Evolutionary conservation across 2,329 filamentous ascomycete species (phyloP).

Genomic region (Xenoacremonium recifei): DNA sequence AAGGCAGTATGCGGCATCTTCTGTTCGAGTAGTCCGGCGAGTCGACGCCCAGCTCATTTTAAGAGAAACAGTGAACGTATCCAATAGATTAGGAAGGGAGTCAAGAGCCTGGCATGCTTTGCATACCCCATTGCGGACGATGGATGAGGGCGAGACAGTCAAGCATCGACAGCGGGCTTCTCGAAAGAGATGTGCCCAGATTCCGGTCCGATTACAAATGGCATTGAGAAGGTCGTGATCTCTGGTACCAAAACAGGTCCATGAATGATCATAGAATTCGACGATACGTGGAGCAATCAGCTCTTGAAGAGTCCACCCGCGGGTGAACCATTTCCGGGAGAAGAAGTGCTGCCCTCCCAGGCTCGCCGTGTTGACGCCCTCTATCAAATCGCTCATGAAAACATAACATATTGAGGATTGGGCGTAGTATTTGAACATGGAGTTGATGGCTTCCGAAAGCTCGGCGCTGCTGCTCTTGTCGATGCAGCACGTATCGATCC

Average conservation of each 20-base stretch:
- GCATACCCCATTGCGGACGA: conserved; percentile 19
- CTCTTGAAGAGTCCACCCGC: conserved; percentile 29
- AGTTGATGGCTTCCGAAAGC: conserved; percentile 26
- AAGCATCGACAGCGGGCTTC: conserved; percentile 18
- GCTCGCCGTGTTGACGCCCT: background rate
- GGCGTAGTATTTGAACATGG: conserved; percentile 28
- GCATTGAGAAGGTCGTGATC: conserved; percentile 13
- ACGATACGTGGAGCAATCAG: conserved; percentile 27
- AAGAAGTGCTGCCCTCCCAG: conserved; percentile 12
- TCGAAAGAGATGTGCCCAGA: conserved; percentile 17
- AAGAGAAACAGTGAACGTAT: conserved; percentile 20
- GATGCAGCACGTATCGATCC: conserved; percentile 31
- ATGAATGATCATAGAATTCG: conserved; percentile 26
- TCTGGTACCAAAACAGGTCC: conserved; percentile 26
- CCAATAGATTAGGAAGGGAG: conserved; percentile 16
- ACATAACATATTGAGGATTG: conserved; percentile 23
- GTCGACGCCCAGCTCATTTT: conserved; percentile 28
- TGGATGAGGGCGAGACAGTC: background rate
- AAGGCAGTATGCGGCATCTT: conserved; percentile 31
- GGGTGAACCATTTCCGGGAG: conserved; percentile 19
- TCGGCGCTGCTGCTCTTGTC: conserved; percentile 27
- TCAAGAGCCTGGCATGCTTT: conserved; percentile 8
- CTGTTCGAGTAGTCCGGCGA: conserved; percentile 23
- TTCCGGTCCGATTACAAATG: conserved; percentile 14
- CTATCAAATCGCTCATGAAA: conserved; percentile 20